These are phyloP conservation scores for Apiotrichum gamsii DNA, from an alignment of 1,284 basidiomycete species.

Conservation along the genomic window DNA sequence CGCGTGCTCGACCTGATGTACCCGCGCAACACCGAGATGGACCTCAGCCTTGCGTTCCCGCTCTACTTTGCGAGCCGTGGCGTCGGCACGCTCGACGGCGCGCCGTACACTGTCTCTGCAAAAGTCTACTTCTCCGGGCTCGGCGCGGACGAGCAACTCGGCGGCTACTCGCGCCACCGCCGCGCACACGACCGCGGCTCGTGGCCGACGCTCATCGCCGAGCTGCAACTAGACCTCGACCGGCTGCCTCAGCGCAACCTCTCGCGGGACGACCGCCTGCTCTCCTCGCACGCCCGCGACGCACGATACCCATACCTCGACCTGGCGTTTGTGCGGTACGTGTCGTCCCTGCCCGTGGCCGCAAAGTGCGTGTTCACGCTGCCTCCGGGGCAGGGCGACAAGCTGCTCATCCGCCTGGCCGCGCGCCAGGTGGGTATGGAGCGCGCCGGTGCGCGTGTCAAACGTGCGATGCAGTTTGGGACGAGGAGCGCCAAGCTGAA, in stretches of 20 bases:
- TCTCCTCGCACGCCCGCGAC: constrained; percentile 83
- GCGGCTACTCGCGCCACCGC: constrained; percentile 87
- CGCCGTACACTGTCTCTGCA: constrained; percentile 64
- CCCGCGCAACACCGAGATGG: constrained; percentile 81
- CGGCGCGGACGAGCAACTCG: constrained; percentile 91
- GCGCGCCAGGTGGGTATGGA: constrained; percentile 62
- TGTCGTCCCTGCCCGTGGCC: constrained; percentile 69
- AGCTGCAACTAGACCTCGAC: constrained; percentile 88
- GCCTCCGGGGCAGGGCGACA: constrained; percentile 67
- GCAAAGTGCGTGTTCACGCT: constrained; percentile 63
- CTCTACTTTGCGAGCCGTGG: constrained; percentile 89
- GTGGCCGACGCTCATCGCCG: constrained; percentile 69
- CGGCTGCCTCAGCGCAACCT: constrained; percentile 84
- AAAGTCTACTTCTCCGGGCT: constrained; percentile 83
- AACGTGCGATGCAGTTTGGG: constrained; percentile 96
- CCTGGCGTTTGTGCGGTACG: constrained; percentile 64
- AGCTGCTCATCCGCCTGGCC: constrained; percentile 69
- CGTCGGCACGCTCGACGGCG: constrained; percentile 54
- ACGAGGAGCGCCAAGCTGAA: constrained; percentile 79
- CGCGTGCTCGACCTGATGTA: constrained; percentile 69
- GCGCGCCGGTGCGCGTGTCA: constrained; percentile 66
- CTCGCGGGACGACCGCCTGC: constrained; percentile 85
- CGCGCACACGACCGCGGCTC: constrained; percentile 62
- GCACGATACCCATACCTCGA: constrained; percentile 85
- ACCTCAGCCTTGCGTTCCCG: constrained; percentile 82